phyloP scores from a whole-genome alignment of 441 rosid species.

The Flueggea neowawraea region DNA sequence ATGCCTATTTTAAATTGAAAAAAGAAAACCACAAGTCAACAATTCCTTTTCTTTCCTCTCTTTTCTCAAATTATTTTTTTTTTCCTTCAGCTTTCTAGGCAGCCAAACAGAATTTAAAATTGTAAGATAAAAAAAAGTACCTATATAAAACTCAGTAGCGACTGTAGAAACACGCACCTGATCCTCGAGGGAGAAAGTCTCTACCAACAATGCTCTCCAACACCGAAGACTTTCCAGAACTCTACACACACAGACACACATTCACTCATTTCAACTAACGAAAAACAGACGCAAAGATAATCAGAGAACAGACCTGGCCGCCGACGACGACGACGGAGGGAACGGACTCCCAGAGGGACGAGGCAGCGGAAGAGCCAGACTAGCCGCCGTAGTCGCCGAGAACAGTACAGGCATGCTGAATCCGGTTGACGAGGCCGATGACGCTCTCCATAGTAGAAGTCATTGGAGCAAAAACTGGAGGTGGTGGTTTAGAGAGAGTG shows the following conservation, averaged over 20 bases:
- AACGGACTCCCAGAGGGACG: conserved; percentile 97
- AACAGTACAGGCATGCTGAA: conserved; percentile 82
- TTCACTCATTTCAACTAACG: neutral
- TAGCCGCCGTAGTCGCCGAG: conserved; percentile 81
- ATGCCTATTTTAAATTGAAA: neutral
- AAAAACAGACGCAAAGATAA: neutral
- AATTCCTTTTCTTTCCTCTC: neutral
- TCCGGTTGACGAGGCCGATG: conserved; percentile 71
- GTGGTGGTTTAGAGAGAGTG: neutral
- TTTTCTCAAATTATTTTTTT: neutral
- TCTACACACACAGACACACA: conserved; percentile 32
- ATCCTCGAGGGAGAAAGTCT: conserved; percentile 91
- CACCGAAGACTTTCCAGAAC: conserved; percentile 91
- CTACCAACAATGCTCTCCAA: conserved; percentile 88
- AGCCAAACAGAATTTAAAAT: conserved; percentile 10
- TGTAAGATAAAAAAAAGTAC: neutral
- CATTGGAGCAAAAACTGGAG: neutral
- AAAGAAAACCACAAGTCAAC: neutral
- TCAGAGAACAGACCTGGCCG: conserved; percentile 59
- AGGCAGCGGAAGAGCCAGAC: conserved; percentile 34
- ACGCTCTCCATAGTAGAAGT: conserved; percentile 71
- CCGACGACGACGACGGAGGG: conserved; percentile 93
- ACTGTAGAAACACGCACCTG: conserved; percentile 27
- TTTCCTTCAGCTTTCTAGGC: conserved; percentile 5
- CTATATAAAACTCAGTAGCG: neutral